These are phyloP conservation scores for Aspergillus calidoustus DNA, from an alignment of 2,329 filamentous ascomycete species.

Conservation along the genomic window DNA sequence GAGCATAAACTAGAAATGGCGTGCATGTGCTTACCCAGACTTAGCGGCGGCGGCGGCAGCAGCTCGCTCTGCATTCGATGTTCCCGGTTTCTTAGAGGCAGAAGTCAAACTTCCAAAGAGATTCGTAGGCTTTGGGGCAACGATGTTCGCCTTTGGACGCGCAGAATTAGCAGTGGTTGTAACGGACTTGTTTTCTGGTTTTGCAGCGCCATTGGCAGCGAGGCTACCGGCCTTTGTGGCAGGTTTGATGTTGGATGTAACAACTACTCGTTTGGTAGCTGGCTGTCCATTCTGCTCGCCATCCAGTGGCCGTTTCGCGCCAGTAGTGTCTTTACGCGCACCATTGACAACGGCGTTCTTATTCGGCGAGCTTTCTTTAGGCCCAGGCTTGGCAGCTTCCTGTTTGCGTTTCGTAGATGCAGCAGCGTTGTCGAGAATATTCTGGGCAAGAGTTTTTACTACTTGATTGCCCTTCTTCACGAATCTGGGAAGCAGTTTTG, in stretches of 20 bases:
- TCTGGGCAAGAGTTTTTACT: constrained; percentile 59
- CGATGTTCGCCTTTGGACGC: constrained; percentile 45
- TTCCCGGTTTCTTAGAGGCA: constrained; percentile 56
- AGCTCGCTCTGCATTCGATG: constrained; percentile 53
- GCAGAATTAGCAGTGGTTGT: constrained; percentile 26
- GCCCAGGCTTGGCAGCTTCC: constrained; percentile 40
- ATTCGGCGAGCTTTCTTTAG: constrained; percentile 41
- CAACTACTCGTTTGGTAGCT: constrained; percentile 45
- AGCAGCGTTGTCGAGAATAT: constrained; percentile 56
- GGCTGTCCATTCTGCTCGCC: constrained; percentile 40
- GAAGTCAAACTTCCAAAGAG: constrained; percentile 54
- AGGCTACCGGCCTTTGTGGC: constrained; percentile 31
- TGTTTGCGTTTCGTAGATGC: constrained; percentile 50
- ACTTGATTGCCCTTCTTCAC: constrained; percentile 63
- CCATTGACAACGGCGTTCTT: constrained; percentile 27
- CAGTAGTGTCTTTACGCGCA: constrained; percentile 30
- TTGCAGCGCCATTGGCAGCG: constrained; percentile 31
- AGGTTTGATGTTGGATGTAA: constrained; percentile 40
- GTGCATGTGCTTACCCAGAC: constrained; percentile 33
- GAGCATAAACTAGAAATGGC: background rate
- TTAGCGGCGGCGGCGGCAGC: constrained; percentile 44
- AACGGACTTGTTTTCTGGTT: constrained; percentile 41
- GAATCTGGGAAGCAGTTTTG: constrained; percentile 61
- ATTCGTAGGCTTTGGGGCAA: constrained; percentile 50
- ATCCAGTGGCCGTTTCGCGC: constrained; percentile 47